Conservation (phyloP, 2,329 filamentous ascomycete genomes). For the Calonectria hongkongensis region DNA sequence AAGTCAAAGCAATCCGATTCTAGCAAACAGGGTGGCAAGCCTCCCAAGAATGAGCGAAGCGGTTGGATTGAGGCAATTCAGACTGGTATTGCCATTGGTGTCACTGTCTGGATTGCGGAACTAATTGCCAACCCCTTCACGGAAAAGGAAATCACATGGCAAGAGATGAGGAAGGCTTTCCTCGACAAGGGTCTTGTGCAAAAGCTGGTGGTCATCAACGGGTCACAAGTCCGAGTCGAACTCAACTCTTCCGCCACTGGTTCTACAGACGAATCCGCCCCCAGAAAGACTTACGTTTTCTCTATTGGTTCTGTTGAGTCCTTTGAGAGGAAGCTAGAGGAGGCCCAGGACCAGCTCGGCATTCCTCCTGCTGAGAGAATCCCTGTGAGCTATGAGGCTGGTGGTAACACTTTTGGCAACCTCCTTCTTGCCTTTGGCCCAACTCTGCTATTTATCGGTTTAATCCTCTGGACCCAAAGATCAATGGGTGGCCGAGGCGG, state of each 20-base stretch:
- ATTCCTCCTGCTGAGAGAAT: constrained; percentile 94
- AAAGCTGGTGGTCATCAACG: constrained; percentile 88
- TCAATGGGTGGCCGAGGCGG: constrained; percentile 82
- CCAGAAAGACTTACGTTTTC: constrained; percentile 82
- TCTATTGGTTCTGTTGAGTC: constrained; percentile 95
- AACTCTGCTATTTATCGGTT: constrained; percentile 88
- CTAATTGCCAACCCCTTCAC: constrained; percentile 64
- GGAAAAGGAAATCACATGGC: constrained; percentile 92
- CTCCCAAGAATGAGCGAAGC: constrained; percentile 59
- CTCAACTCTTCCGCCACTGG: constrained; percentile 81
- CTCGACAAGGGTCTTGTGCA: constrained; percentile 97
- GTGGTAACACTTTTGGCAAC: constrained; percentile 84
- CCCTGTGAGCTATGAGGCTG: constrained; percentile 89
- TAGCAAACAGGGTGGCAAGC: constrained; percentile 60
- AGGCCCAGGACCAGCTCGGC: constrained; percentile 89
- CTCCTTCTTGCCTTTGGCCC: constrained; percentile 88
- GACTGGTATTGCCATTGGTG: constrained; percentile 64
- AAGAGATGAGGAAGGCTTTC: constrained; percentile 95
- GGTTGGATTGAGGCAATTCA: constrained; percentile 60
- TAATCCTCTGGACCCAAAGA: constrained; percentile 86
- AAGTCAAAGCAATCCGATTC: constrained; percentile 53
- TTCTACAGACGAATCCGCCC: constrained; percentile 54
- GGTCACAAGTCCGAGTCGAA: constrained; percentile 83
- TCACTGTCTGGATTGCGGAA: constrained; percentile 73
- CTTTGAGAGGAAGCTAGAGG: constrained; percentile 91